Evolutionary conservation across 371 early-diverging fungal genomes (phyloP), one percentile per base, ranked within the genome.

Genomic region (Mycotypha africana): DNA sequence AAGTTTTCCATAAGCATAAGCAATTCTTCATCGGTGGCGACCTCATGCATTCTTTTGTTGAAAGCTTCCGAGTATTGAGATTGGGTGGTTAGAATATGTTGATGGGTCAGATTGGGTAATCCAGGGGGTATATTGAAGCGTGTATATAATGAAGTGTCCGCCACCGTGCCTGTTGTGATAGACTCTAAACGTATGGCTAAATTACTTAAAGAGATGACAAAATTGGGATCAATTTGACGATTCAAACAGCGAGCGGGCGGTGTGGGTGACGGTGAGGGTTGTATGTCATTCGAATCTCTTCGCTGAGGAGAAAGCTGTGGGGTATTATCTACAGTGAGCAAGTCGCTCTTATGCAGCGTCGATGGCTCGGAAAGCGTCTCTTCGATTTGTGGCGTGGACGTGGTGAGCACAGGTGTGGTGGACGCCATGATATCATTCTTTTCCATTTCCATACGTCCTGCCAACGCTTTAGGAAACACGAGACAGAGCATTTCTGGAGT

Each of bases 401-500:
- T 41, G 11, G 36, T 24, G 3, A 40, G 19, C 12, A 40, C 41
- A 34, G 32, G 22, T 3, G 49, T 21, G 3, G 46, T 9, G 6
- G 34, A 16, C 1, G 51, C 40, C 34, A 56, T 40, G 3, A 61
- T 20, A 15, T 69, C 66, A 49, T 58, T 40, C 51, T 67, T 62
- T 47, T 72, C 62, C 43, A 53, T 31, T 42, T 64, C 63, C 62
- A 73, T 61, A 42, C 72, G 47, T 23, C 80, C 78, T 23, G 67
- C 53, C 35, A 84, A 60, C 14, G 71, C 64, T 6, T 76, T 73
- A 2, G 86, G 81, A 41, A 81, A 88, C 0, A 93, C 82, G 49
- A 86, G 53, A 28, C 81, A 85, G n/a, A 95, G 63, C 54, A 81
- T 73, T 58, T 95, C 95, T 1, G 93, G 88, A 1, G 86, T 88